Evolutionary conservation across 768 basidiomycete genomes (phyloP).

Genomic region (Phaeolepiota aurea): DNA sequence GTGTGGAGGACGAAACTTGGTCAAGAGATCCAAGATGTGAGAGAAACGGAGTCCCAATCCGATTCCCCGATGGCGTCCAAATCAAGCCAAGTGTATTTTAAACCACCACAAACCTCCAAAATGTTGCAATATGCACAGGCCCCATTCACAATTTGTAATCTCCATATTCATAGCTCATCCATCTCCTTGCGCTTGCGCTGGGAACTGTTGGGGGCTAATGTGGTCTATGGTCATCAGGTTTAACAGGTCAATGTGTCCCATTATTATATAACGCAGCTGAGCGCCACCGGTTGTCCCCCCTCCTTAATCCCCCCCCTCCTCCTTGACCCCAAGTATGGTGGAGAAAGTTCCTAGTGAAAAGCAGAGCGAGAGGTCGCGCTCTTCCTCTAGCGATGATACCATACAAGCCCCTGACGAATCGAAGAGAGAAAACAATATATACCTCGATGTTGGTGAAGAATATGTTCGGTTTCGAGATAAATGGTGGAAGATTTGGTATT

Average conservation of each 20-base stretch:
- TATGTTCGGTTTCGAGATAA: slow-evolving; percentile 30
- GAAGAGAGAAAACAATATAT: slow-evolving; percentile 13
- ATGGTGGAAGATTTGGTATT: slow-evolving; percentile 52
- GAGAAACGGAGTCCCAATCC: too few relatives aligned
- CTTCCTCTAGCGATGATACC: slow-evolving; percentile 6
- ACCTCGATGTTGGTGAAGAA: slow-evolving; percentile 32
- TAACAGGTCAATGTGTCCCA: neutral
- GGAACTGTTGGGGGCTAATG: neutral
- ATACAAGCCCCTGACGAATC: neutral
- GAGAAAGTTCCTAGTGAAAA: neutral
- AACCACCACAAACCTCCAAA: too few relatives aligned
- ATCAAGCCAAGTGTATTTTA: too few relatives aligned
- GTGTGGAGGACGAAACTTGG: too few relatives aligned
- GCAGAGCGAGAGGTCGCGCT: slow-evolving; percentile 1
- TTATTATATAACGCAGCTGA: neutral
- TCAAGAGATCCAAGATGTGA: too few relatives aligned
- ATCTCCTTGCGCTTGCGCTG: neutral
- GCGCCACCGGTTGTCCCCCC: neutral
- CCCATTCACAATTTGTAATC: too few relatives aligned
- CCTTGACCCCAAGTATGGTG: neutral
- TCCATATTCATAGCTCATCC: neutral
- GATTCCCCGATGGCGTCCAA: too few relatives aligned
- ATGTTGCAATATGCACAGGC: too few relatives aligned
- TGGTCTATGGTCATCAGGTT: neutral
- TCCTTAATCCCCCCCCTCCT: neutral